A percentile compares a stretch with the other conserved stretches of the same genome.
Conservation (phyloP, 2,329 filamentous ascomycete genomes). For the Talaromyces sp. region DNA sequence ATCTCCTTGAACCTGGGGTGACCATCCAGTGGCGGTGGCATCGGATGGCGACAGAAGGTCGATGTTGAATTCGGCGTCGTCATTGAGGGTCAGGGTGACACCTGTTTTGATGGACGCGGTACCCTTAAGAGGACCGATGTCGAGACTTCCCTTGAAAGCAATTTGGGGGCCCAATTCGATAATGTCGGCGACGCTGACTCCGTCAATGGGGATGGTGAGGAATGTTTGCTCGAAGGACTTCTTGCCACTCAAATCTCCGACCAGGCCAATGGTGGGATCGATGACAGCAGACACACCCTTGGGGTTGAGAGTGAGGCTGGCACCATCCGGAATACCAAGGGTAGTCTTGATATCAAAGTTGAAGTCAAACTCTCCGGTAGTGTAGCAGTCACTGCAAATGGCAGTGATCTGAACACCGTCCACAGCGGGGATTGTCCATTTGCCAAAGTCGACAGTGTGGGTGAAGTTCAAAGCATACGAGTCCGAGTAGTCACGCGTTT, state of each 20-base stretch:
- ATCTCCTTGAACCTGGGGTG: not conserved
- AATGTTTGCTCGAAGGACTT: constrained; percentile 14
- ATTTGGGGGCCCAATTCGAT: constrained; percentile 17
- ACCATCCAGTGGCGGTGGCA: not conserved
- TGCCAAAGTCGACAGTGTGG: constrained; percentile 13
- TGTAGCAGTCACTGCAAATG: constrained; percentile 16
- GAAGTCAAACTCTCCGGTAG: constrained; percentile 18
- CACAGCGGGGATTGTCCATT: constrained; percentile 12
- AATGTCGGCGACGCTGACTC: constrained; percentile 16
- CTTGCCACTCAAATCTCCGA: constrained; percentile 15
- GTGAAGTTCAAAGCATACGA: constrained; percentile 14
- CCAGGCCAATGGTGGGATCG: constrained; percentile 15
- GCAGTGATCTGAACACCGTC: constrained; percentile 9
- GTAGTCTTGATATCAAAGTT: constrained; percentile 16
- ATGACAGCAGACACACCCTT: constrained; percentile 15
- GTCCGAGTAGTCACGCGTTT: not conserved
- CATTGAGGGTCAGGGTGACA: constrained; percentile 14
- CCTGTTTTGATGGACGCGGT: constrained; percentile 16
- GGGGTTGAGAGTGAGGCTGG: constrained; percentile 13
- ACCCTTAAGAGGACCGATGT: constrained; percentile 17
- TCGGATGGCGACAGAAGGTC: constrained; percentile 13
- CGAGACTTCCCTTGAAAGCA: constrained; percentile 15
- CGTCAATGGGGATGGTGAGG: constrained; percentile 17
- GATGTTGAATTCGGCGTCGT: constrained; percentile 18
- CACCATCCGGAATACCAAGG: constrained; percentile 11